A percentile compares a stretch with the other conserved stretches of the same genome.
Conservation (phyloP, 2,329 filamentous ascomycete genomes). For the Xylaria sp. region DNA sequence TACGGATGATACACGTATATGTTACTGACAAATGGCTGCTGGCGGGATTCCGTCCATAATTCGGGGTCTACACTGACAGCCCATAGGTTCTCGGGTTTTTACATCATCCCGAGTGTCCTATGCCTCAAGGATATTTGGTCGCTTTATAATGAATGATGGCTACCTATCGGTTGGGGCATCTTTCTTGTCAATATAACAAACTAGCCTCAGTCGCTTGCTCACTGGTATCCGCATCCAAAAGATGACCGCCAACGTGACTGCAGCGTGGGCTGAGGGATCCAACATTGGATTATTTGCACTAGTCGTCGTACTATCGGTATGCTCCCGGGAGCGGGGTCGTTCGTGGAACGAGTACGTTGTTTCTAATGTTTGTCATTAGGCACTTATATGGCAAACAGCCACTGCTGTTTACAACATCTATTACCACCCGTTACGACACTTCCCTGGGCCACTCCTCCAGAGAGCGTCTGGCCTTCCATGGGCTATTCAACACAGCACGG, state of each 20-base stretch:
- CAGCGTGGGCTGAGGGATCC: slow-evolving; percentile 32
- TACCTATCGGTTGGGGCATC: background rate
- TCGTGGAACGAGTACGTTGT: background rate
- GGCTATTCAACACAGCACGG: slow-evolving; percentile 40
- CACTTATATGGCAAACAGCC: slow-evolving; percentile 38
- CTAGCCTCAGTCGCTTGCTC: background rate
- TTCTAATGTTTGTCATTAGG: slow-evolving; percentile 32
- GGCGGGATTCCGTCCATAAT: background rate
- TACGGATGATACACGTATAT: background rate
- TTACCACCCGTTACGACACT: slow-evolving; percentile 46
- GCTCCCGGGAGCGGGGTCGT: slow-evolving; percentile 3
- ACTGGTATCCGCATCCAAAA: slow-evolving; percentile 1
- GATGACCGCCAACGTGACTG: slow-evolving; percentile 20
- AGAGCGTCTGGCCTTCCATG: slow-evolving; percentile 44
- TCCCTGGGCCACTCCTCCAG: slow-evolving; percentile 44
- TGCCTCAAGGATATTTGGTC: background rate
- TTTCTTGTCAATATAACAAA: background rate
- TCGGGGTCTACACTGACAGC: background rate
- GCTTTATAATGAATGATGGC: slow-evolving; percentile 9
- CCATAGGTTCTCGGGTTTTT: slow-evolving; percentile 17
- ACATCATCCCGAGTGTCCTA: slow-evolving; percentile 20
- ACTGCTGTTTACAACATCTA: slow-evolving; percentile 46
- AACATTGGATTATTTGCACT: slow-evolving; percentile 37
- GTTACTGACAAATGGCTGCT: background rate
- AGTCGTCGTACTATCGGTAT: slow-evolving; percentile 38